A percentile compares a stretch with the other conserved stretches of the same genome.
phyloP scores from a whole-genome alignment of 768 basidiomycete genomes.

The Auricularia heimuer region DNA sequence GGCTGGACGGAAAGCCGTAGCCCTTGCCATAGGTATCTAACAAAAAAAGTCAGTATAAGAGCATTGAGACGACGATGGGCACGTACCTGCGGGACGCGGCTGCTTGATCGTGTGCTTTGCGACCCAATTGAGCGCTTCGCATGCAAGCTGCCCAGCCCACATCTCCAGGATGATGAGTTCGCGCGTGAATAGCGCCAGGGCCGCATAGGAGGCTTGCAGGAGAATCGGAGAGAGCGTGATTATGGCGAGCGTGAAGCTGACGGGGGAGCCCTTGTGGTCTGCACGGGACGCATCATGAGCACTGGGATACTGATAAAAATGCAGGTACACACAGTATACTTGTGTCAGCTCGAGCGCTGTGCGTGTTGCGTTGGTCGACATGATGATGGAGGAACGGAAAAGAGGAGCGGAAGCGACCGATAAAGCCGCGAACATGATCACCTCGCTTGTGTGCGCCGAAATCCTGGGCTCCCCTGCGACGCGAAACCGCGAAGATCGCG shows the following conservation, averaged over 20 bases:
- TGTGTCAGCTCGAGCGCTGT: neutral
- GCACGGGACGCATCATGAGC: neutral
- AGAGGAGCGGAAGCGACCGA: no score
- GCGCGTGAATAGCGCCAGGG: conserved; percentile 60
- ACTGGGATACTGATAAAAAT: neutral
- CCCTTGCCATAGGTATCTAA: conserved; percentile 56
- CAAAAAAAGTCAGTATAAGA: neutral
- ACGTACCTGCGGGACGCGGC: conserved; percentile 56
- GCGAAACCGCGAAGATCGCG: no score
- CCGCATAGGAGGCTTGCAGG: conserved; percentile 72
- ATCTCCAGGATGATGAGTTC: conserved; percentile 73
- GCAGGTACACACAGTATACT: neutral
- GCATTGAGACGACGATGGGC: neutral
- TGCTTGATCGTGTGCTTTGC: conserved; percentile 61
- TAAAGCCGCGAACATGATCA: no score
- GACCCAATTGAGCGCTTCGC: conserved; percentile 59
- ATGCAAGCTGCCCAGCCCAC: conserved; percentile 71
- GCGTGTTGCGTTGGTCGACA: neutral
- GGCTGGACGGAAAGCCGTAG: conserved; percentile 82
- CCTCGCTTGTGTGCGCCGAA: no score
- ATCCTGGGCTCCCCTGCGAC: no score
- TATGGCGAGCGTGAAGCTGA: conserved; percentile 49
- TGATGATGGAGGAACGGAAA: neutral
- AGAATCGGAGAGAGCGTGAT: conserved; percentile 61
- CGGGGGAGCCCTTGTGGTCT: conserved; percentile 55